A percentile compares a stretch with the other conserved stretches of the same genome.
Evolutionary conservation across 2,329 filamentous ascomycete species (phyloP).

Genomic region (Thelonectria blattea): DNA sequence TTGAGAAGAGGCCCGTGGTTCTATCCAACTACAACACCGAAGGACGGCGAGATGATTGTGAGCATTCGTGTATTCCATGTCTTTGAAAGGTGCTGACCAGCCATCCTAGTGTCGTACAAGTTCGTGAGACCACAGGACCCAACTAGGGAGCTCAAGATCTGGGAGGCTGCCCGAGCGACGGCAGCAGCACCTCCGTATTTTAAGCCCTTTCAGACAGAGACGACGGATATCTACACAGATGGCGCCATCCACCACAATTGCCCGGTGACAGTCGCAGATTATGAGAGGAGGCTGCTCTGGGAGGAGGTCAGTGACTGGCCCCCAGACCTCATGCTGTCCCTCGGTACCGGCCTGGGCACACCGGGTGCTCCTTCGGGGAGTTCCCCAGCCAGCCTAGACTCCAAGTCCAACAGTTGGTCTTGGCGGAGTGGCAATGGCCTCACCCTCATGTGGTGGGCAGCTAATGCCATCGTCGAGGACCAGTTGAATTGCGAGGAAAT

Average conservation of each 20-base stretch:
- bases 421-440: neutral
- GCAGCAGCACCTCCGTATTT: conserved; percentile 16
- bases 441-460: conserved; percentile 2
- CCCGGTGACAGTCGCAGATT: conserved; percentile 1
- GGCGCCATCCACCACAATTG: conserved; percentile 12
- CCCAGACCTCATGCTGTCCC: conserved; percentile 5
- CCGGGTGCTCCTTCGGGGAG: neutral
- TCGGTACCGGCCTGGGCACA: neutral
- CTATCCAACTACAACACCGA: conserved; percentile 14
- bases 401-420: neutral
- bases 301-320: conserved; percentile 7
- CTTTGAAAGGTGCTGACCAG: neutral
- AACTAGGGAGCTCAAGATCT: conserved; percentile 3
- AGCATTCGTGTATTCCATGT: neutral
- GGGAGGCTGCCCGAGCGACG: conserved; percentile 22
- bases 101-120: conserved; percentile 1
- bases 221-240: conserved; percentile 6
- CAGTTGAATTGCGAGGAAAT: conserved; percentile 9
- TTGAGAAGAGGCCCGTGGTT: conserved; percentile 3
- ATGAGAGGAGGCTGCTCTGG: conserved; percentile 7
- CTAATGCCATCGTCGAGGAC: conserved; percentile 2
- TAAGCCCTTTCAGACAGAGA: conserved; percentile 6
- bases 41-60: neutral
- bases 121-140: conserved; percentile 12
- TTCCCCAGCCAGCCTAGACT: neutral